Conservation (phyloP, 2,329 filamentous ascomycete species). For the Trichocomaceae sp. region DNA sequence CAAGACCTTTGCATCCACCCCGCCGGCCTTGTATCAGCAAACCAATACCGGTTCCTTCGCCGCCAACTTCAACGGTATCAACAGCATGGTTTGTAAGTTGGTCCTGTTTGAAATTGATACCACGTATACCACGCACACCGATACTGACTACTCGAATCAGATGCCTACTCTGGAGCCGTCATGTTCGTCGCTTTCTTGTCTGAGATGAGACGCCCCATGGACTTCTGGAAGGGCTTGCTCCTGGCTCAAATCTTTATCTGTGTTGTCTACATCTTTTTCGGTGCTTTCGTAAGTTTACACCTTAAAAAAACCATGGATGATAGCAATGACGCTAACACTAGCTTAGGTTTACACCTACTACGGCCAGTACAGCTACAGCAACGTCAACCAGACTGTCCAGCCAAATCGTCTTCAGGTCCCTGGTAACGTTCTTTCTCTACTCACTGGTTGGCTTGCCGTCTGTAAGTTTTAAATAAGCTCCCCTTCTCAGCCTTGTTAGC, state of each 20-base stretch:
- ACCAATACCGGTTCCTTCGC: neutral
- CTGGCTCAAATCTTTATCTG: neutral
- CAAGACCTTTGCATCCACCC: neutral
- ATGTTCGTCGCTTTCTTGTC: neutral
- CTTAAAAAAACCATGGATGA: too few relatives aligned
- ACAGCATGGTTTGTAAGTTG: neutral
- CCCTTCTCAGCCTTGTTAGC: neutral
- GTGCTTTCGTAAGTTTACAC: neutral
- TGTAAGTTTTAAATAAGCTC: neutral
- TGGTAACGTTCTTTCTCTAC: neutral
- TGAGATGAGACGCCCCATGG: neutral
- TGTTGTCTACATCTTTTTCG: neutral
- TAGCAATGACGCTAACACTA: too few relatives aligned
- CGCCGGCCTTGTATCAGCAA: neutral
- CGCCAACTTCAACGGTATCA: neutral
- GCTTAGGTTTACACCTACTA: neutral
- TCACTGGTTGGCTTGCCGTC: neutral
- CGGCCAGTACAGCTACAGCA: neutral
- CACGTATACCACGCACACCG: neutral
- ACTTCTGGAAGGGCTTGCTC: neutral
- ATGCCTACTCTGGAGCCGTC: neutral
- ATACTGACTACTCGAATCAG: neutral
- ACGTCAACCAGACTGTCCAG: neutral
- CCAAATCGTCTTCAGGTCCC: neutral
- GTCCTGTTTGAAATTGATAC: neutral